Base-by-base conservation (phyloP, 768 basidiomycete species). In the Leccinum variicolor region DNA sequence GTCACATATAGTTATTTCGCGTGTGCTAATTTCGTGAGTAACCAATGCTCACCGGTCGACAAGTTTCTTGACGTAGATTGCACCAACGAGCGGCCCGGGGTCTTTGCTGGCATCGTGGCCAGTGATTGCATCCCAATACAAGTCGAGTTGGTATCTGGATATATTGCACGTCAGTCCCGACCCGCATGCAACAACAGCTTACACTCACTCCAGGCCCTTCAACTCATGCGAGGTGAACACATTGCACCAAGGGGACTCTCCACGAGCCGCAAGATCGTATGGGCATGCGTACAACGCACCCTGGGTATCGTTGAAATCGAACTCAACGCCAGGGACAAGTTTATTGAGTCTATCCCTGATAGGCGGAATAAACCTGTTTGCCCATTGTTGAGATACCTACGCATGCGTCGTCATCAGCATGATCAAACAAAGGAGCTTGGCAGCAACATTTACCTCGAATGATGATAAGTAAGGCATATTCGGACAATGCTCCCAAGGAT, bases 201-300 rank as follows among this genome's bases (percentile, higher is more conserved):
- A 55, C 46, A 60, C 75, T 33, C 59, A 77, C 72, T 77, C 75
- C 47, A 79, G 72, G 29, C 64, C 62, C 36, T 53, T 60, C 33
- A 79, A 61, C 59, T 79, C 77, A 23, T 39, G 31, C 36, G 29
- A 25, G 7, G 65, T 60, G 65, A 79, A 79, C 51, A 71, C 73
- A n/a, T 63, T 63, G 53, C 76, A 78, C 78, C 77, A 78, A 1
- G 78, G 75, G 28, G 78, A 74, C 23, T 49, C 50, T 19, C 65
- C 59, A 52, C 64, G 60, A 19, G 74, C 71, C 3, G 76, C 77
- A 39, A 74, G 65, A 56, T 77, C 77, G 43, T 76, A 79, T 34
- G 76, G 72, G 52, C 76, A 76, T 21, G 76, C 76, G 53, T 73
- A 77, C 50, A 79, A 67, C 52, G 75, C 75, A 29, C 78, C 78